Conservation (phyloP, 2,329 filamentous ascomycete genomes). For the Alternaria dauci region DNA sequence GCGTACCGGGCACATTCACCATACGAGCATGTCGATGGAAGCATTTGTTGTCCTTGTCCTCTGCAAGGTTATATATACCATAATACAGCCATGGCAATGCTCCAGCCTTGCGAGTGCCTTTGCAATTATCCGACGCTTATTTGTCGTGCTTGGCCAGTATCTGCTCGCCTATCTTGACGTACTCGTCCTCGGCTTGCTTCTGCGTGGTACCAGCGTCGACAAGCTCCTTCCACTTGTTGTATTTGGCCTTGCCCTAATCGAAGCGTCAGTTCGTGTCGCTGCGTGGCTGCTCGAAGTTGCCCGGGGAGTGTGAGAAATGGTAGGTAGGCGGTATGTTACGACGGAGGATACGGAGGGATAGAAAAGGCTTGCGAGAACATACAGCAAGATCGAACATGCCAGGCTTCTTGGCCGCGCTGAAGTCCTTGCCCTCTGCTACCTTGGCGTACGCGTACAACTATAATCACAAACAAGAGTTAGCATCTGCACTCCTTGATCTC, state of each 20-base stretch:
- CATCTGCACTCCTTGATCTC: neutral
- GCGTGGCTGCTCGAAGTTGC: neutral
- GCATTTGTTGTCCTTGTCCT: neutral
- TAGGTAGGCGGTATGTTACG: neutral
- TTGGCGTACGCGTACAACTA: slow-evolving; percentile 64
- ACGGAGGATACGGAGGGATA: neutral
- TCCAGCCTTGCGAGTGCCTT: slow-evolving; percentile 15
- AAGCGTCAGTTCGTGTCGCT: slow-evolving; percentile 7
- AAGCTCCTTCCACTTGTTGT: slow-evolving; percentile 76
- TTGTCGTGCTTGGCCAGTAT: slow-evolving; percentile 75
- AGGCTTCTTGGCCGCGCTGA: slow-evolving; percentile 58
- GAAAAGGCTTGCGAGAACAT: slow-evolving; percentile 30
- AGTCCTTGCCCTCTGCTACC: slow-evolving; percentile 50
- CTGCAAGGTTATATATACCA: neutral
- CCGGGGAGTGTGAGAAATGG: slow-evolving; percentile 2
- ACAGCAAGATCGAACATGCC: slow-evolving; percentile 77
- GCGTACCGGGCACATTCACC: neutral
- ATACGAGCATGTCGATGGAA: neutral
- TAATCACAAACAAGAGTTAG: neutral
- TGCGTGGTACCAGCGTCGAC: slow-evolving; percentile 69
- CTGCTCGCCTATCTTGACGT: slow-evolving; percentile 75
- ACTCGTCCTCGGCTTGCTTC: slow-evolving; percentile 76
- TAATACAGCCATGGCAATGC: slow-evolving; percentile 35
- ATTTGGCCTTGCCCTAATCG: slow-evolving; percentile 78
- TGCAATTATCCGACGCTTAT: slow-evolving; percentile 38